Evolutionary conservation across 495 filamentous ascomycete genomes (phyloP).

Genomic region (Gamarada debralockiae): DNA sequence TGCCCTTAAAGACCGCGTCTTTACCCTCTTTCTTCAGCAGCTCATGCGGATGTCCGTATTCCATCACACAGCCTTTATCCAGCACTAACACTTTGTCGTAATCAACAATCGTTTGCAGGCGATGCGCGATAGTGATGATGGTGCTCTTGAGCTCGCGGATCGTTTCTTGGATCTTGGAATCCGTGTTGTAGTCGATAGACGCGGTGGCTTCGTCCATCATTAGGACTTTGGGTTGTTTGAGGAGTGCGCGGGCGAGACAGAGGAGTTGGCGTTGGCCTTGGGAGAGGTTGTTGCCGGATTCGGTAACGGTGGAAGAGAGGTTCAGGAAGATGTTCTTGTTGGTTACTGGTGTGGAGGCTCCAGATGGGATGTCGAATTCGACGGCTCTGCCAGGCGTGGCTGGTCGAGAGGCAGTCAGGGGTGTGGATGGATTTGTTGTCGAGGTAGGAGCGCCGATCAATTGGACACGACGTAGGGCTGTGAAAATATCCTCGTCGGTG

Average conservation of each 20-base stretch:
- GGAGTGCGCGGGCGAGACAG: conserved; percentile 89
- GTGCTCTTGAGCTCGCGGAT: conserved; percentile 88
- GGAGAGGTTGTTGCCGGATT: conserved; percentile 93
- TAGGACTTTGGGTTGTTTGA: conserved; percentile 86
- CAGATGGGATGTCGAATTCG: conserved; percentile 23
- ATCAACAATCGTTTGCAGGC: conserved; percentile 92
- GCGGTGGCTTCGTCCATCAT: conserved; percentile 99
- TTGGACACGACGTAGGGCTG: conserved; percentile 83
- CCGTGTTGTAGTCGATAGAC: conserved; percentile 95
- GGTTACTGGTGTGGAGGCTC: conserved; percentile 36
- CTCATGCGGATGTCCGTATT: conserved; percentile 84
- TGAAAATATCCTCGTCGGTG: conserved; percentile 89
- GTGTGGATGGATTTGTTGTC: conserved; percentile 20
- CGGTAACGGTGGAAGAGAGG: conserved; percentile 77
- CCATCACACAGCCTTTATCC: conserved; percentile 82
- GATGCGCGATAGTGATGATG: conserved; percentile 97
- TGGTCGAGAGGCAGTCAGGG: conserved; percentile 25
- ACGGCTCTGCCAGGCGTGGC: not conserved
- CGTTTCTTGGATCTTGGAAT: conserved; percentile 93
- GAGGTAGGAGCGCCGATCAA: conserved; percentile 57
- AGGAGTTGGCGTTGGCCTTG: conserved; percentile 96
- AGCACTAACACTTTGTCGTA: conserved; percentile 98
- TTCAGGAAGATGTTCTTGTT: conserved; percentile 97
- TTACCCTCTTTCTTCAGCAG: conserved; percentile 37
- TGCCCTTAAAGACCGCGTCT: conserved; percentile 73